These are phyloP conservation scores for Neolecta irregularis DNA, from an alignment of 1,139 yeast genomes.

Conservation along the genomic window DNA sequence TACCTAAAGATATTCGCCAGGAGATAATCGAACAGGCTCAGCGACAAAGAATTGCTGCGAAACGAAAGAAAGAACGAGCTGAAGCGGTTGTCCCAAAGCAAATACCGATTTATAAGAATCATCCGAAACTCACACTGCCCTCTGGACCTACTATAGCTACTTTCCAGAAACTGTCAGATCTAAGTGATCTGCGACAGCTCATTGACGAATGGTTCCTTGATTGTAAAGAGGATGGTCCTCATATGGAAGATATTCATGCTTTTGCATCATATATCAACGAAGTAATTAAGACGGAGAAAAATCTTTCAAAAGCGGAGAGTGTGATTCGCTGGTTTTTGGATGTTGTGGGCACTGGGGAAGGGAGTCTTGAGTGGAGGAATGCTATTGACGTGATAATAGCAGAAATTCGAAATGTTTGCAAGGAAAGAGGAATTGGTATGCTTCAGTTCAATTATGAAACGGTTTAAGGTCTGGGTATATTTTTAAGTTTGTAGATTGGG, in stretches of 20 bases:
- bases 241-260: slow-evolving; percentile 34
- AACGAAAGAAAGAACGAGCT: too few species aligned
- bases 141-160: too few species aligned
- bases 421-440: too few species aligned
- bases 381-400: too few species aligned
- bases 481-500: too few species aligned
- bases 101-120: too few species aligned
- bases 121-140: too few species aligned
- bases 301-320: slow-evolving; percentile 13
- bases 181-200: slow-evolving; percentile 27
- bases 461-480: too few species aligned
- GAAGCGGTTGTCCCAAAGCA: too few species aligned
- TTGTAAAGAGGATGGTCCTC: slow-evolving; percentile 41
- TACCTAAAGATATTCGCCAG: slow-evolving; percentile 4
- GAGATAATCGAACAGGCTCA: slow-evolving; percentile 26
- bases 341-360: slow-evolving; percentile 3
- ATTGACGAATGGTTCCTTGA: slow-evolving; percentile 36
- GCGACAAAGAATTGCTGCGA: slow-evolving; percentile 17
- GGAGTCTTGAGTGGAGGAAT: too few species aligned
- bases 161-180: slow-evolving; percentile 17
- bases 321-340: slow-evolving; percentile 11
- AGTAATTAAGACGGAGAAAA: slow-evolving; percentile 9
- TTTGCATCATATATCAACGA: slow-evolving; percentile 18
- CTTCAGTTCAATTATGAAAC: too few species aligned
- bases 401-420: too few species aligned